Percentiles rank a stretch among this genome's conserved stretches.
Evolutionary conservation across 768 basidiomycete species (phyloP).

Genomic region (Leccinum barrowsii): DNA sequence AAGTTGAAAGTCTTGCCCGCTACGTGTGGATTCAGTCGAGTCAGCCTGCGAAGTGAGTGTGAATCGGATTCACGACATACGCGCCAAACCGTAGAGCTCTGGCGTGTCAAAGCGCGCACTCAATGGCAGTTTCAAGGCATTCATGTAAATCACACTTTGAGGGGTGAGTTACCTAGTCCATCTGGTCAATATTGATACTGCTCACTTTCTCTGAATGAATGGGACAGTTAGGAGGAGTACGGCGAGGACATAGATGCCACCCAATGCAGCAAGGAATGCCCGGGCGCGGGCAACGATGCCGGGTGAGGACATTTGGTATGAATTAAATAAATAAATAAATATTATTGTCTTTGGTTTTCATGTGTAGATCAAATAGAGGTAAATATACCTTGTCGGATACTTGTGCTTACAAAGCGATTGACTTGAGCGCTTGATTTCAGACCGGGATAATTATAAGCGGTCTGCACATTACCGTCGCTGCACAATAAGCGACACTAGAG

Average conservation of each 20-base stretch:
- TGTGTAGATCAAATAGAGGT: background rate
- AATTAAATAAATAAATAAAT: background rate
- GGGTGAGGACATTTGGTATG: background rate
- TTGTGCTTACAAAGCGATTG: too few relatives aligned
- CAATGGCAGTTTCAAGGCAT: constrained; percentile 61
- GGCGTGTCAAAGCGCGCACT: constrained; percentile 64
- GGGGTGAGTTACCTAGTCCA: constrained; percentile 16
- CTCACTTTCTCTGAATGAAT: constrained; percentile 68
- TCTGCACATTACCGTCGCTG: too few relatives aligned
- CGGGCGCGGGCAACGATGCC: constrained; percentile 28
- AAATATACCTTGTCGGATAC: background rate
- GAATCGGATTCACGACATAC: constrained; percentile 39
- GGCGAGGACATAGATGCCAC: constrained; percentile 49
- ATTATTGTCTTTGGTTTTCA: background rate
- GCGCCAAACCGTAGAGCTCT: constrained; percentile 77
- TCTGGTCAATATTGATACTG: constrained; percentile 5
- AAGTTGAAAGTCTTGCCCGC: constrained; percentile 79
- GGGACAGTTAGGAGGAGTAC: constrained; percentile 58
- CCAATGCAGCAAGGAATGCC: constrained; percentile 38
- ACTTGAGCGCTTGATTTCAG: too few relatives aligned
- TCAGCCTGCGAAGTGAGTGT: background rate
- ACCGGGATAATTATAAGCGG: too few relatives aligned
- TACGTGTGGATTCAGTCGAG: constrained; percentile 21
- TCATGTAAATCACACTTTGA: constrained; percentile 57
- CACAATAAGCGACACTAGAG: too few relatives aligned